Evolutionary conservation across 2,329 filamentous ascomycete species (phyloP).

Genomic region (Hypocreales sp.): DNA sequence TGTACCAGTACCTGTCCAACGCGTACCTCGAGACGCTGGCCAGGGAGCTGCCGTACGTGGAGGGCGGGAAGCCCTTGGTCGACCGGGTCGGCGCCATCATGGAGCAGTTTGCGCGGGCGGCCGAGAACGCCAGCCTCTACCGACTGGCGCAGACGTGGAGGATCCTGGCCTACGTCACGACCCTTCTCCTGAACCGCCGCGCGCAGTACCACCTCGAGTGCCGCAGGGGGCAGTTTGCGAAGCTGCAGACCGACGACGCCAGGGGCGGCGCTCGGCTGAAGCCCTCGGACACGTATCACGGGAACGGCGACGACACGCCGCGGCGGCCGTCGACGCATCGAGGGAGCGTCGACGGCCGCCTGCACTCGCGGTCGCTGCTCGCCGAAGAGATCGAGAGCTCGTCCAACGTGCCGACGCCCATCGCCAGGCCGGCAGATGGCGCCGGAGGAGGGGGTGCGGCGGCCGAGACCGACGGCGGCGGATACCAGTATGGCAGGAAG

Average conservation of each 20-base stretch:
- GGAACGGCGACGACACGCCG: slow-evolving; percentile 22
- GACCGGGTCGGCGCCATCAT: slow-evolving; percentile 34
- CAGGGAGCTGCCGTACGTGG: slow-evolving; percentile 27
- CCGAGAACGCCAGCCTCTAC: slow-evolving; percentile 39
- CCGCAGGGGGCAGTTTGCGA: slow-evolving; percentile 25
- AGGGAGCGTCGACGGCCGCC: slow-evolving; percentile 15
- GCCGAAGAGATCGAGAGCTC: slow-evolving; percentile 45
- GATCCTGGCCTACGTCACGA: slow-evolving; percentile 39
- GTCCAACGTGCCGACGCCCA: slow-evolving; percentile 44
- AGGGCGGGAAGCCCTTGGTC: slow-evolving; percentile 21
- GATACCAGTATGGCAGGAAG: slow-evolving; percentile 18
- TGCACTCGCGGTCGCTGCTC: slow-evolving; percentile 27
- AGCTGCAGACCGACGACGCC: slow-evolving; percentile 13
- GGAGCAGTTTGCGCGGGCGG: slow-evolving; percentile 40
- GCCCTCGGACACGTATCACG: slow-evolving; percentile 9
- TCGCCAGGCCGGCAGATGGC: slow-evolving; percentile 33
- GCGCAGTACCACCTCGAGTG: slow-evolving; percentile 41
- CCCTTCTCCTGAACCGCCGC: slow-evolving; percentile 35
- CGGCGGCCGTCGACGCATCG: slow-evolving; percentile 14
- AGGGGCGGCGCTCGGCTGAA: slow-evolving; percentile 12
- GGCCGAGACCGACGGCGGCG: slow-evolving; percentile 11
- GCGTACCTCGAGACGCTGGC: slow-evolving; percentile 40
- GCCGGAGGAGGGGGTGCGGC: slow-evolving; percentile 7
- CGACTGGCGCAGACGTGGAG: slow-evolving; percentile 51
- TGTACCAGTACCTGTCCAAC: slow-evolving; percentile 40